A percentile compares a stretch with the other conserved stretches of the same genome.
phyloP scores from a whole-genome alignment of 306 rosid genomes.

The Carpinus viminea region DNA sequence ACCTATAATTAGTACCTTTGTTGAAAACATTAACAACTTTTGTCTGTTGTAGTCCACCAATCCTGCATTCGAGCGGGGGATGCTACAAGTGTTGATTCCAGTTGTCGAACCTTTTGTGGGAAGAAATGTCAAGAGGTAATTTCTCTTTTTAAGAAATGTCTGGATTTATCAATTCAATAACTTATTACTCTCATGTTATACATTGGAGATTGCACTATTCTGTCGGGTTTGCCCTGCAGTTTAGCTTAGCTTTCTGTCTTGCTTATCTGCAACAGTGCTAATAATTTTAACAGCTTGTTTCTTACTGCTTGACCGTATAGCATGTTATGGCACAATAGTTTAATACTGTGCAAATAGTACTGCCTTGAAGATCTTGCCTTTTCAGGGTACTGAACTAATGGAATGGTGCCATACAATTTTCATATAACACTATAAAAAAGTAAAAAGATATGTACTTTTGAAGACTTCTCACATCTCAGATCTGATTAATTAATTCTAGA shows the following conservation, averaged over 20 bases:
- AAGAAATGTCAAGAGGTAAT: conserved; percentile 73
- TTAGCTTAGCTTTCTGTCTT: conserved; percentile 19
- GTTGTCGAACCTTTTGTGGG: conserved; percentile 57
- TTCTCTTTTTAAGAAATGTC: conserved; percentile 41
- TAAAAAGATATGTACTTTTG: not conserved
- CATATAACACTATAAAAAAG: not conserved
- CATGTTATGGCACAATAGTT: not conserved
- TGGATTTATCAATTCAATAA: conserved; percentile 49
- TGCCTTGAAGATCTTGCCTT: not conserved
- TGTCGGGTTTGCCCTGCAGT: conserved; percentile 9
- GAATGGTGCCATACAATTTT: not conserved
- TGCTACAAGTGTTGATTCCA: conserved; percentile 37
- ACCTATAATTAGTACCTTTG: conserved; percentile 14
- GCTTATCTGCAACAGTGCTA: conserved; percentile 12
- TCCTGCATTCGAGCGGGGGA: conserved; percentile 49
- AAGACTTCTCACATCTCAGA: not conserved
- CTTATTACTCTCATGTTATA: conserved; percentile 25
- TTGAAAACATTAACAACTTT: conserved; percentile 22
- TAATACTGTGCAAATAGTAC: too few species aligned
- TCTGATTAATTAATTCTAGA: too few species aligned
- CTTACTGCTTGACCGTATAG: conserved; percentile 1
- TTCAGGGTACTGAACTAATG: not conserved
- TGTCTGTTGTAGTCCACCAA: conserved; percentile 60
- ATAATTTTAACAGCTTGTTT: conserved; percentile 12
- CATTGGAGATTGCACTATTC: conserved; percentile 4